Base-by-base conservation (phyloP, 768 basidiomycete species). In the Podaxis rugospora region DNA sequence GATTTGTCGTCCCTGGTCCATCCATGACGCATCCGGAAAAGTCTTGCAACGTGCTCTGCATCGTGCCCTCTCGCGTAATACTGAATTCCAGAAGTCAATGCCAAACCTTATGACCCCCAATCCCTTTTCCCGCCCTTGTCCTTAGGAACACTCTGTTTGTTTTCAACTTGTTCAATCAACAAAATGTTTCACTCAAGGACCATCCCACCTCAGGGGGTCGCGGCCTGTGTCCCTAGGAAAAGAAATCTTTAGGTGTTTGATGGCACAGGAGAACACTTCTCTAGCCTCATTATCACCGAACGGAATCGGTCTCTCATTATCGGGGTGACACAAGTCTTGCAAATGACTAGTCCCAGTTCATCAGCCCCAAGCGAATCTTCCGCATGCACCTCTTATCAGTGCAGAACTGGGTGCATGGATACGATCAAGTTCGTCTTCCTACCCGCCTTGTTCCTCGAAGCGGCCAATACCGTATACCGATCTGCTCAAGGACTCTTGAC, bases 21-120 rank as follows among this genome's bases (percentile, higher is more conserved):
- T 18, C 7, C 61, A 47, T 54, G 59, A 66, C n/a, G 18, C 52
- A 27, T 23, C 47, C 18, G 9, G 47, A 21, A 49, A 39, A 54
- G 44, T 21, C n/a, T 23, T 9, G 72, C 75, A 77, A 75, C 75
- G 76, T 77, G 76, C 72, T 70, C 57, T 71, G 73, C 77, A 75
- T 68, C 77, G 73, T 76, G 75, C 63, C 65, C 64, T 66, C 46
- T 49, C 46, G 16, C 42, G 28, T 57, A 57, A 46, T 25, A n/a
- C 25, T 54, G 32, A 9, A 32, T 27, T 51, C 52, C 18, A 39
- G 25, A 37, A 25, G 36, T 5, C 52, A 3, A 25, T 21, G 23
- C 18, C 47, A 14, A 18, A 42, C 47, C 47, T 23, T 49, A 25
- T 49, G 47, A 49, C 47, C 13, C 16, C 1, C 7, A 51, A 13